Evolutionary conservation across 805 yeast species (phyloP).

Genomic region (Sugiyamaella boreocaroliniensis): DNA sequence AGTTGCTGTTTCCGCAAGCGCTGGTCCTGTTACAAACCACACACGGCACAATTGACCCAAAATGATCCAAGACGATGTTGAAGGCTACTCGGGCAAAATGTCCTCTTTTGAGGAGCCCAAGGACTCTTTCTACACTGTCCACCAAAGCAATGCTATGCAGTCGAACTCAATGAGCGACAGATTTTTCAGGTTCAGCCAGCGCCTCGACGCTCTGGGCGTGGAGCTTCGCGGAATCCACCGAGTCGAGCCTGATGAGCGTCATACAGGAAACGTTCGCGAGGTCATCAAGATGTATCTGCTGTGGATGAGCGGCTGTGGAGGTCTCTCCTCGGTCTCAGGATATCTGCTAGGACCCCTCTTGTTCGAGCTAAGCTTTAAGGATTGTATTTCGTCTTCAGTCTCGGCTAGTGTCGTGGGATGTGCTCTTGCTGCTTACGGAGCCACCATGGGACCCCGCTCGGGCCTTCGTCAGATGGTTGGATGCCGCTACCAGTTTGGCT

Average conservation of each 20-base stretch:
- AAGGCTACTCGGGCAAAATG: no score
- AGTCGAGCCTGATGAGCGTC: conserved; percentile 57
- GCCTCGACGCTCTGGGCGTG: conserved; percentile 53
- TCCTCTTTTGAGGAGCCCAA: background rate
- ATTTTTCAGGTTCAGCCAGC: conserved; percentile 21
- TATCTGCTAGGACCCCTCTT: conserved; percentile 69
- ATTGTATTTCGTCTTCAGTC: conserved; percentile 56
- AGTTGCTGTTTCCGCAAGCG: no score
- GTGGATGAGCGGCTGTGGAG: conserved; percentile 84
- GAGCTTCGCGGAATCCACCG: conserved; percentile 79
- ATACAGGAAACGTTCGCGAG: conserved; percentile 19
- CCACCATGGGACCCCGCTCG: conserved; percentile 83
- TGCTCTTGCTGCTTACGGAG: conserved; percentile 70
- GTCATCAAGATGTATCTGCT: conserved; percentile 50
- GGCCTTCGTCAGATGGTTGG: conserved; percentile 88
- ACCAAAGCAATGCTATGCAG: background rate
- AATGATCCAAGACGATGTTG: no score
- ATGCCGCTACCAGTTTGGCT: conserved; percentile 74
- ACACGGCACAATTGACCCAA: no score
- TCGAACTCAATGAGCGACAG: conserved; percentile 3
- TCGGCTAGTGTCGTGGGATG: conserved; percentile 65
- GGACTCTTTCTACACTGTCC: background rate
- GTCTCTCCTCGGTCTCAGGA: conserved; percentile 83
- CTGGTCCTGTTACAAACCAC: no score
- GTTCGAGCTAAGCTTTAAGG: conserved; percentile 61